Base-by-base conservation (phyloP, 306 rosid genomes). In the Fragaria nilgerrensis region DNA sequence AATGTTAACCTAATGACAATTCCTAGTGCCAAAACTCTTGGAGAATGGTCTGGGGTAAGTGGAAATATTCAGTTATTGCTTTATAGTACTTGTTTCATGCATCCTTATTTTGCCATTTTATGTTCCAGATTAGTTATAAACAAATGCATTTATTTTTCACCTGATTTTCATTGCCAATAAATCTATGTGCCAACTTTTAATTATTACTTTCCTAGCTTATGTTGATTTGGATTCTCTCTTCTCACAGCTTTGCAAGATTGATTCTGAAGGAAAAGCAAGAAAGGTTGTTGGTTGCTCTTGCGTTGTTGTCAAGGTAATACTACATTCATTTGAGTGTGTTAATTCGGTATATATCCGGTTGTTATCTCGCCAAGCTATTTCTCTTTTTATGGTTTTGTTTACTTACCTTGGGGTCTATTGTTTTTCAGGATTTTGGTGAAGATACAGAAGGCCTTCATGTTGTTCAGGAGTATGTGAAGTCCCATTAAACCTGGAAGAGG, bases 31-130 rank as follows among this genome's bases (percentile, higher is more conserved):
- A 92, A 92, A 82, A 92, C 92, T 45, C 97, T 92, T 16, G 96
- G 96, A 65, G 96, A 92, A 81, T 92, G 96, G 96, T 85, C 90
- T 66, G 97, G 96, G 76, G 97, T 92, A 87, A 87, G 97, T 86
- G 15, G 19, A 43, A 77, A 22, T 77, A 16, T 29, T 61, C 32
- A 27, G 8, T 32, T 62, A 45, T 29, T 75, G 45, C 59, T 47
- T 45, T 15, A 1, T 12, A 27, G 27, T 75, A 27, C 12, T 44
- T 41, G 9, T 58, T 3, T 58, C 15, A 9, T 29, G n/a, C 47
- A 4, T 48, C 32, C 13, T 41, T 25, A 7, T 6, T 34, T 64
- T 47, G 15, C 9, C 52, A 2, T 10, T 47, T 20, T 37, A 20
- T 69, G n/a, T 36, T 45, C 17, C 74, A 20, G 48, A 37, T 7